Evolutionary conservation across 345 rosid genomes (phyloP).

Genomic region (Zanthoxylum bungeanum): DNA sequence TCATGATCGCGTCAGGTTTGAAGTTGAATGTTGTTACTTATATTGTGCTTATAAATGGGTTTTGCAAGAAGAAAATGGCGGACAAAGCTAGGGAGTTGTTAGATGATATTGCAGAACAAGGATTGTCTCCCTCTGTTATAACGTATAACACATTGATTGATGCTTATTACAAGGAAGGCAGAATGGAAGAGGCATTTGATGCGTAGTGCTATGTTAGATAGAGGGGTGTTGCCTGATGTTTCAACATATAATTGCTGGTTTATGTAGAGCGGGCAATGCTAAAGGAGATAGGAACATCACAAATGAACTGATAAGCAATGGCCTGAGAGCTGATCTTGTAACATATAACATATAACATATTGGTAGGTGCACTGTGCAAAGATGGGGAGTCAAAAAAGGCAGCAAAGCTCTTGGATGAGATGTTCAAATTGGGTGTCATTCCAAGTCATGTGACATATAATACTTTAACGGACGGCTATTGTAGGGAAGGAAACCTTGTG

Average conservation of each 20-base stretch:
- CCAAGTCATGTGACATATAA: conserved; percentile 70
- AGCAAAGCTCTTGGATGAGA: conserved; percentile 48
- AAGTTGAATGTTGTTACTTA: conserved; percentile 55
- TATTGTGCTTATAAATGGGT: conserved; percentile 64
- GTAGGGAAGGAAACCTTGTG: conserved; percentile 64
- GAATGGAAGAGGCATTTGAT: conserved; percentile 54
- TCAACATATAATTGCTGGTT: conserved; percentile 78
- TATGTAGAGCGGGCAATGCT: conserved; percentile 47
- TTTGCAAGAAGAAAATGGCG: conserved; percentile 60
- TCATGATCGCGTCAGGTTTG: conserved; percentile 55
- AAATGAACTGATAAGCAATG: conserved; percentile 39
- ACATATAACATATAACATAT: conserved; percentile 71
- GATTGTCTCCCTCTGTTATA: conserved; percentile 37
- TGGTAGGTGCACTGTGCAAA: conserved; percentile 59
- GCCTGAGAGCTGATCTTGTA: conserved; percentile 47
- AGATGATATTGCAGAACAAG: conserved; percentile 35
- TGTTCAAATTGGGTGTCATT: conserved; percentile 43
- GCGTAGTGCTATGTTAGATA: conserved; percentile 40
- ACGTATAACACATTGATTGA: conserved; percentile 70
- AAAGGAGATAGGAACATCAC: conserved; percentile 37
- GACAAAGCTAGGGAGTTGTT: conserved; percentile 55
- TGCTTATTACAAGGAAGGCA: conserved; percentile 64
- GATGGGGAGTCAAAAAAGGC: conserved; percentile 61
- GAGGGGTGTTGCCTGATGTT: conserved; percentile 43
- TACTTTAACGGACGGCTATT: conserved; percentile 70